phyloP scores from a whole-genome alignment of 805 yeast genomes.

The Candida adriatica region DNA sequence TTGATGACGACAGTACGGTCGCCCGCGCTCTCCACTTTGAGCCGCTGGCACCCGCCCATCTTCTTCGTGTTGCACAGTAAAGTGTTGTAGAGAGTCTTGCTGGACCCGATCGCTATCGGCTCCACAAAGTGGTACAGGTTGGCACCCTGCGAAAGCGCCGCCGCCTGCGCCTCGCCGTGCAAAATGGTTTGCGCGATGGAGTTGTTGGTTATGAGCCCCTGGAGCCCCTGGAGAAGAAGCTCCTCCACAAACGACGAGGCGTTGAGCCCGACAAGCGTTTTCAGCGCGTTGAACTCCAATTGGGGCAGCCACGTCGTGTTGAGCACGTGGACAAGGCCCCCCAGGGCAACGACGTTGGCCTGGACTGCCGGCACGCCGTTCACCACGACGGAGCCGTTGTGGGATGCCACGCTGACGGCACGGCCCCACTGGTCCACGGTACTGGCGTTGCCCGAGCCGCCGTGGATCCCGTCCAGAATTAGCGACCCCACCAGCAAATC shows the following conservation, averaged over 20 bases:
- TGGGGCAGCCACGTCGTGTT: slow-evolving; percentile 23
- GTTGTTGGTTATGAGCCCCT: slow-evolving; percentile 48
- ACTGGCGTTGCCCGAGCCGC: slow-evolving; percentile 30
- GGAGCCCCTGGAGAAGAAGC: slow-evolving; percentile 50
- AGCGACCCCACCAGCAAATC: slow-evolving; percentile 25
- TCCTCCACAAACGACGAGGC: slow-evolving; percentile 65
- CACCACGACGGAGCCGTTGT: slow-evolving; percentile 26
- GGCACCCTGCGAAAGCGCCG: slow-evolving; percentile 25
- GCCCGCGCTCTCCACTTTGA: slow-evolving; percentile 37
- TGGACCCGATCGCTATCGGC: slow-evolving; percentile 25
- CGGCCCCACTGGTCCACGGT: slow-evolving; percentile 24
- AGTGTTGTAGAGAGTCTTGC: slow-evolving; percentile 36
- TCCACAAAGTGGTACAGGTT: slow-evolving; percentile 61
- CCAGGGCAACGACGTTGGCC: slow-evolving; percentile 37
- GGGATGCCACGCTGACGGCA: slow-evolving; percentile 16
- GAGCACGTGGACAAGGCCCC: slow-evolving; percentile 47
- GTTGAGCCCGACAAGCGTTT: slow-evolving; percentile 51
- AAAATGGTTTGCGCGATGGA: slow-evolving; percentile 54
- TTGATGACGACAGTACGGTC: slow-evolving; percentile 38
- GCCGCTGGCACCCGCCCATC: slow-evolving; percentile 58
- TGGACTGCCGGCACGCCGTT: slow-evolving; percentile 25
- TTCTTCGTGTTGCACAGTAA: slow-evolving; percentile 48
- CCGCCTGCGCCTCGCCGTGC: slow-evolving; percentile 30
- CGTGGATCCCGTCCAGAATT: slow-evolving; percentile 35
- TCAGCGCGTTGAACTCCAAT: slow-evolving; percentile 44